Percentiles rank a stretch among this genome's conserved stretches.
phyloP scores from a whole-genome alignment of 495 filamentous ascomycete species.

The Podospora bellae-mahoneyi region DNA sequence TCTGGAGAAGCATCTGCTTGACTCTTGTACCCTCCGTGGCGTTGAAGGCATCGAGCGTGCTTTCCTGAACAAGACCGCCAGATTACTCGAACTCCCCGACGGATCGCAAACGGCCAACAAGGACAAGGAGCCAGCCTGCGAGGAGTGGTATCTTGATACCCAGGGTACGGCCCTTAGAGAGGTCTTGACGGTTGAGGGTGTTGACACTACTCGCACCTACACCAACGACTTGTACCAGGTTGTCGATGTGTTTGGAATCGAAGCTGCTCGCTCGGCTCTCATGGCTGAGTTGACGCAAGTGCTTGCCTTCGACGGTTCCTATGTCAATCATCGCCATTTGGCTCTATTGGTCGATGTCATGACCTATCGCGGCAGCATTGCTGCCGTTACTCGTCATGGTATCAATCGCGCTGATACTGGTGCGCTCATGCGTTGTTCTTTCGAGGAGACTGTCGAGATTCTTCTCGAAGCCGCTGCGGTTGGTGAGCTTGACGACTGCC shows the following conservation, averaged over 20 bases:
- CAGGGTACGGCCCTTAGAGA: slow-evolving; percentile 78
- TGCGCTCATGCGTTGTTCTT: slow-evolving; percentile 98
- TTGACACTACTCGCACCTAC: slow-evolving; percentile 84
- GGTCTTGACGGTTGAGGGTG: slow-evolving; percentile 80
- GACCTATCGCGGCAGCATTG: slow-evolving; percentile 88
- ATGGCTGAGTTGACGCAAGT: slow-evolving; percentile 86
- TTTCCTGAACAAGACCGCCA: slow-evolving; percentile 80
- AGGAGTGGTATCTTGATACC: slow-evolving; percentile 94
- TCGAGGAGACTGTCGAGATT: slow-evolving; percentile 99
- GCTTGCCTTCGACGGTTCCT: slow-evolving; percentile 94
- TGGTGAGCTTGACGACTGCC: slow-evolving; percentile 95
- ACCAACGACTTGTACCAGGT: slow-evolving; percentile 95
- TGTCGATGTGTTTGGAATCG: slow-evolving; percentile 91
- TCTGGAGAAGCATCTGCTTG: slow-evolving; percentile 83
- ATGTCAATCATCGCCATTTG: slow-evolving; percentile 98
- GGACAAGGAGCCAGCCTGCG: slow-evolving; percentile 52
- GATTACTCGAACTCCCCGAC: slow-evolving; percentile 58
- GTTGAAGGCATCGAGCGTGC: slow-evolving; percentile 83
- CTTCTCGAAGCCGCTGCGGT: slow-evolving; percentile 88
- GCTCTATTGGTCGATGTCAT: slow-evolving; percentile 97
- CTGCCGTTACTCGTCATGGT: slow-evolving; percentile 94
- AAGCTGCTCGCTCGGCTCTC: slow-evolving; percentile 81
- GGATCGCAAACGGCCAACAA: slow-evolving; percentile 68
- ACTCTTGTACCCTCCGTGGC: slow-evolving; percentile 84
- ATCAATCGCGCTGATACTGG: slow-evolving; percentile 98